phyloP scores from a whole-genome alignment of 208 protist genomes.

The Novymonas esmeraldas region DNA sequence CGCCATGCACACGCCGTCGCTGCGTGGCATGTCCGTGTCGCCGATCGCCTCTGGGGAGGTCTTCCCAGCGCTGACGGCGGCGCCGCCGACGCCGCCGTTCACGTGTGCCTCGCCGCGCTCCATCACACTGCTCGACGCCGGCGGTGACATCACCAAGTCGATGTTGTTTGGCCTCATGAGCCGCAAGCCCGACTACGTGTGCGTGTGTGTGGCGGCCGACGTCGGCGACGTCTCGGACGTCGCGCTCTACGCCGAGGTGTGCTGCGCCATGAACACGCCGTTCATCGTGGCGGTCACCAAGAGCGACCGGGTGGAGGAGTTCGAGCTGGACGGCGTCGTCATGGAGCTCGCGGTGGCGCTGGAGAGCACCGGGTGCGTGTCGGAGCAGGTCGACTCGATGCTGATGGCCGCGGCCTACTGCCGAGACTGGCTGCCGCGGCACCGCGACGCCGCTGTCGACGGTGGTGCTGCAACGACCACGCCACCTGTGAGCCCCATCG shows the following conservation, averaged over 20 bases:
- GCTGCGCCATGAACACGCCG: conserved; percentile 91
- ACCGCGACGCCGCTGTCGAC: conserved; percentile 36
- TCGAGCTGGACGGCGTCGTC: conserved; percentile 91
- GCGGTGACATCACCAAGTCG: conserved; percentile 79
- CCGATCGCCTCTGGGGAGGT: neutral
- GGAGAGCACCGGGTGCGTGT: conserved; percentile 39
- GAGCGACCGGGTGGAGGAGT: conserved; percentile 91
- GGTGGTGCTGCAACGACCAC: conserved; percentile 18
- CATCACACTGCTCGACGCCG: conserved; percentile 76
- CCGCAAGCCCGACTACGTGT: conserved; percentile 89
- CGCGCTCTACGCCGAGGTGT: conserved; percentile 91
- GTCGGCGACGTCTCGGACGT: conserved; percentile 32
- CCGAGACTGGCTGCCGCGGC: conserved; percentile 30
- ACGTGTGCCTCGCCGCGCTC: conserved; percentile 26
- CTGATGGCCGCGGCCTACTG: conserved; percentile 32
- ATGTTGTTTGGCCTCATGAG: conserved; percentile 95
- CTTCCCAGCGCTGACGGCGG: conserved; percentile 1
- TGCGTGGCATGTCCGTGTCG: neutral
- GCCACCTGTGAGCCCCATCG: no score
- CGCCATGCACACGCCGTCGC: neutral
- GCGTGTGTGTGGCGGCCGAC: conserved; percentile 68
- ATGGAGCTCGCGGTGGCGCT: conserved; percentile 77
- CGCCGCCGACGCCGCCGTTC: conserved; percentile 24
- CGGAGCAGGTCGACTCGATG: conserved; percentile 40
- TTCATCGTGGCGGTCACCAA: conserved; percentile 96